Conservation (phyloP, 208 protist genomes). For the Phytomonas sp. region DNA sequence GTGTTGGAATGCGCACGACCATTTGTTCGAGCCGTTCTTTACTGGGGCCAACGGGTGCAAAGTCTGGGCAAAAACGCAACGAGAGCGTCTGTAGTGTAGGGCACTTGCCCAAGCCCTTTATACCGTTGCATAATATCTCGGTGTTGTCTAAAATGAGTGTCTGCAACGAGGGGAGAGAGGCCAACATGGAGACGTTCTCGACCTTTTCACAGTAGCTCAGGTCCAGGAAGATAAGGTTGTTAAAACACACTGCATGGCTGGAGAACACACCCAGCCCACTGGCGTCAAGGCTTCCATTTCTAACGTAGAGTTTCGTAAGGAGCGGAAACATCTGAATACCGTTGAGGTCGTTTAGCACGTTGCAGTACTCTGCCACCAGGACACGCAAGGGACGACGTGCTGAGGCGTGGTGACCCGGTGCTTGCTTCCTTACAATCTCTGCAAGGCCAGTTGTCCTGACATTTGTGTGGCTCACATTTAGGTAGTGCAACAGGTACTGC, state of each 20-base stretch:
- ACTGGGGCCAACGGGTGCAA: constrained; percentile 23
- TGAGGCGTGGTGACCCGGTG: background rate
- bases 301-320: constrained; percentile 44
- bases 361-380: constrained; percentile 46
- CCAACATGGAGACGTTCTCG: constrained; percentile 21
- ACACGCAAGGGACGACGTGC: constrained; percentile 22
- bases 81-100: constrained; percentile 32
- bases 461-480: constrained; percentile 46
- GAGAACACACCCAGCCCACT: constrained; percentile 21
- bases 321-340: constrained; percentile 24
- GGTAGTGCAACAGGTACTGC: constrained; percentile 32
- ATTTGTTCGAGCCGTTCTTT: constrained; percentile 15
- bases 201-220: constrained; percentile 63
- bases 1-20: constrained; percentile 22
- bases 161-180: constrained; percentile 23
- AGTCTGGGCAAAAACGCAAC: constrained; percentile 44
- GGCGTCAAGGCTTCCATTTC: constrained; percentile 38
- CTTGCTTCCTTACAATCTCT: background rate
- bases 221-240: constrained; percentile 27
- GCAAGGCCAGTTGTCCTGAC: constrained; percentile 23
- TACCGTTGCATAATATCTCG: constrained; percentile 29
- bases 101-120: constrained; percentile 21
- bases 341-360: constrained; percentile 27
- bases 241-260: constrained; percentile 8
- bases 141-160: constrained; percentile 53